Evolutionary conservation across 129 eudicot species (phyloP), one percentile per base, ranked within the genome.

Genomic region (Flaveria sonorensis): DNA sequence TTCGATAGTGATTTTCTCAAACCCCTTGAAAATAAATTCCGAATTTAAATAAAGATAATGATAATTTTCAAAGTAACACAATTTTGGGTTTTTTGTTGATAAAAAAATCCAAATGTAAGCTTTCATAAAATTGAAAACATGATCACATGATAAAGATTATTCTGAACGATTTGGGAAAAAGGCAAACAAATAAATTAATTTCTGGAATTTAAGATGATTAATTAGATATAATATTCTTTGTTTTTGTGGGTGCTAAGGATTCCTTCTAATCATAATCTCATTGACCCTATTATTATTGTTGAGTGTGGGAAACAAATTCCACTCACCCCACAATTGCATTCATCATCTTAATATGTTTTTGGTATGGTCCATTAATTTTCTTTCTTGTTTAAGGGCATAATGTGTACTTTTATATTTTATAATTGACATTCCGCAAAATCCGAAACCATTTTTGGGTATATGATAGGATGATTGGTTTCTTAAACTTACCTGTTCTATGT

Each of bases 271-370:
- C 87, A 84, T 79, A 76, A 79, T 84, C 57, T 51, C 68, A 84
- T 79, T 81, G 81, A 84, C 87, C 84, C 78, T 51, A 32, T 70
- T 64, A 84, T 84, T 67, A 83, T 84, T 80, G 66, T 84, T 79
- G 87, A 79, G 87, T 84, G 87, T 79, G 87, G 87, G 84, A 79
- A 74, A 75, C 84, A 75, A 70, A 65, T 63, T 84, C 84, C 87
- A 83, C 86, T 83, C 81, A 83, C 71, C 74, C 83, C 83, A 75
- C 82, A 77, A 71, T 65, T 39, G 79, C 5, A 52, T 42, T 53
- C 79, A 73, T 80, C 79, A 73, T 73, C 83, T 68, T 73, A 73
- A 80, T 80, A 73, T 65, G 79, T 73, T 68, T 72, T 64, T 53
- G 70, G 79, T 65, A 80, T 80, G 79, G 40, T 68, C 79, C 69